These are phyloP conservation scores for Yamadazyma diospyri DNA, from an alignment of 1,139 yeast genomes.

Conservation along the genomic window DNA sequence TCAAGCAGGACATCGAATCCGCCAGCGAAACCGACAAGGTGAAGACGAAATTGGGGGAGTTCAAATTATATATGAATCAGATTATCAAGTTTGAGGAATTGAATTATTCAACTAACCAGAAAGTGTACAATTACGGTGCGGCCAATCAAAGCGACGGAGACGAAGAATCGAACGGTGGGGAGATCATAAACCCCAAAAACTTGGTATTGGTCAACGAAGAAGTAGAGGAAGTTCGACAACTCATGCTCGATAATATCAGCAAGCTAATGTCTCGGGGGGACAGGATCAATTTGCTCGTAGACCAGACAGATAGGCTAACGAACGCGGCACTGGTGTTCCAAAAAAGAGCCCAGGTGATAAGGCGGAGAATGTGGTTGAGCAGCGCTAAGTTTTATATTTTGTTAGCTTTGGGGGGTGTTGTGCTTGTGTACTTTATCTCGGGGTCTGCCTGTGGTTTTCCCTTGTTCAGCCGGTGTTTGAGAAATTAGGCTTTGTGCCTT, in stretches of 20 bases:
- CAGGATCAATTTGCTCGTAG: slow-evolving; percentile 67
- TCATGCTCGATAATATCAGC: slow-evolving; percentile 70
- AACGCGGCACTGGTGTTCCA: slow-evolving; percentile 69
- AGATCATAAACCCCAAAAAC: slow-evolving; percentile 36
- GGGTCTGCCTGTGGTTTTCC: slow-evolving; percentile 56
- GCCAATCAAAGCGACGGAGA: slow-evolving; percentile 16
- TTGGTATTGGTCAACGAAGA: slow-evolving; percentile 45
- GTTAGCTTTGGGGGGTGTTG: slow-evolving; percentile 23
- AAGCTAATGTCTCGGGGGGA: slow-evolving; percentile 78
- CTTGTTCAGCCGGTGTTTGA: slow-evolving; percentile 28
- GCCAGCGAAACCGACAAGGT: slow-evolving; percentile 13
- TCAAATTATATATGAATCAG: slow-evolving; percentile 50
- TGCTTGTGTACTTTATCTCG: slow-evolving; percentile 38
- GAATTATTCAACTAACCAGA: slow-evolving; percentile 37
- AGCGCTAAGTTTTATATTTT: slow-evolving; percentile 42
- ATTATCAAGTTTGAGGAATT: slow-evolving; percentile 49
- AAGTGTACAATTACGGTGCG: slow-evolving; percentile 35
- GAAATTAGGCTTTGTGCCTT: no score
- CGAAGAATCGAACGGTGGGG: slow-evolving; percentile 16
- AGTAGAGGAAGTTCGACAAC: slow-evolving; percentile 49
- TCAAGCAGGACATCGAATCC: slow-evolving; percentile 26
- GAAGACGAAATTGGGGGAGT: slow-evolving; percentile 41
- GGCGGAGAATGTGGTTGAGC: slow-evolving; percentile 66
- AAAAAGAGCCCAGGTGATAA: slow-evolving; percentile 62
- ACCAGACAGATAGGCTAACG: slow-evolving; percentile 76